phyloP scores from a whole-genome alignment of 2,329 filamentous ascomycete species.

The Coleophoma cylindrospora region DNA sequence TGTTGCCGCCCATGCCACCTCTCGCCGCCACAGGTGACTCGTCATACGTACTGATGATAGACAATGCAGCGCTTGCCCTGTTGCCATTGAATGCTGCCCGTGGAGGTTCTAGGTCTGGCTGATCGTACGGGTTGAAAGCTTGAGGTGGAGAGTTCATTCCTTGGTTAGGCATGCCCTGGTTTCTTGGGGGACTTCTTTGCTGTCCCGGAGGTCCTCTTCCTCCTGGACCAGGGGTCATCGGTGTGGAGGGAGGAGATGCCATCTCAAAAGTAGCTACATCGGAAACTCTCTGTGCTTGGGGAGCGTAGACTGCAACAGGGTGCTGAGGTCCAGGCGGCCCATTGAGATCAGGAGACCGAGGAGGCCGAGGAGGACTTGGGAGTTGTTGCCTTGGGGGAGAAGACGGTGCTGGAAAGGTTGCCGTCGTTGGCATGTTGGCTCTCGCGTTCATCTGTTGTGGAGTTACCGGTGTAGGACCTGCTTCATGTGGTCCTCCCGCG shows the following conservation, averaged over 20 bases:
- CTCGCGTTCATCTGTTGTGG: not conserved
- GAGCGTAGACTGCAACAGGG: not conserved
- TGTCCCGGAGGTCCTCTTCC: not conserved
- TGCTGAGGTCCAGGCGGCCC: not conserved
- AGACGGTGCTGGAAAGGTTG: not conserved
- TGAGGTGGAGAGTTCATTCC: not conserved
- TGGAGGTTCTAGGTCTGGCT: not conserved
- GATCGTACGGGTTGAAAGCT: not conserved
- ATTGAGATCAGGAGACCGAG: not conserved
- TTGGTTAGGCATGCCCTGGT: not conserved
- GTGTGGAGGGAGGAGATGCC: not conserved
- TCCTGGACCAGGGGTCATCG: not conserved
- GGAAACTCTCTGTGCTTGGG: not conserved
- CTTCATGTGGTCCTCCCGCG: not conserved
- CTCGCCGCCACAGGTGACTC: not conserved
- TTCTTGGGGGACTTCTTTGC: not conserved
- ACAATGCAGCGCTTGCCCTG: not conserved
- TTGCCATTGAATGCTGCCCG: not conserved
- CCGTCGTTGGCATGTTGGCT: not conserved
- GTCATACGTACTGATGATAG: constrained; percentile 1
- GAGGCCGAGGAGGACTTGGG: not conserved
- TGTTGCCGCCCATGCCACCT: not conserved
- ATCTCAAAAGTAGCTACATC: not conserved
- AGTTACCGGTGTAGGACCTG: not conserved
- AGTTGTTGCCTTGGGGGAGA: not conserved